Evolutionary conservation across 2,329 filamentous ascomycete species (phyloP), one percentile per base, ranked within the genome.

Genomic region (Hypomyces rosellus): DNA sequence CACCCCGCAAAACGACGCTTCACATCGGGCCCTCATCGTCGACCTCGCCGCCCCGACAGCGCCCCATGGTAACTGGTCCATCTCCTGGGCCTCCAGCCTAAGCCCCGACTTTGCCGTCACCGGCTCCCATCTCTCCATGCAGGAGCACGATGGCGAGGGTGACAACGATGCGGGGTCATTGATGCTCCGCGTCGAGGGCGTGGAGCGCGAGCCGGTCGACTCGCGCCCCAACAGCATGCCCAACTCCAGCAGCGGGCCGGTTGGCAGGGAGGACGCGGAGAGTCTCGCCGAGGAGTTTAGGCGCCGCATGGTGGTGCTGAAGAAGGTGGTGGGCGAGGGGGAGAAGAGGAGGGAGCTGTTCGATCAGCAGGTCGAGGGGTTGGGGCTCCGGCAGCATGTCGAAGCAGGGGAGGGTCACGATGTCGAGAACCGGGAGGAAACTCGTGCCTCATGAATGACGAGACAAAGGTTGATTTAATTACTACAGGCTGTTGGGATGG

Each of bases 11-110:
- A 52, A 58, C 11, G 61, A 65, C 54, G 55, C 60, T 13, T 45
- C 60, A n/a, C 62, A 74, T 52, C 74, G 80, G 45, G 69, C 79
- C 36, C 63, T 85, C 40, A 61, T 85, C 30, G 68, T 85, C 7
- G 80, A 85, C 58, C 67, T 85, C 22, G 69, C 67, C 0, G 66
- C 72, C 13, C 52, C 52, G 5, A 20, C 52, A 2, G 42, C 30
- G 5, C 40, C 52, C 16, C 36, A 38, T 20, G 52, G 52, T 20
- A 67, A 71, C 4, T 80, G 77, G 66, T 67, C 69, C 22, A 80
- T 97, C 1, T 72, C 79, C 0, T 82, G 81, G 50, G 86, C 88
- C 1, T 82, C 86, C 39, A 90, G 85, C 54, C 71, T 96, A 12
- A 86, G 82, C 8, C 72, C 84, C 0, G 80, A 85, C 45, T 97